A percentile compares a stretch with the other conserved stretches of the same genome.
Conservation (phyloP, 2,329 filamentous ascomycete species). For the Zymoseptoria tritici region DNA sequence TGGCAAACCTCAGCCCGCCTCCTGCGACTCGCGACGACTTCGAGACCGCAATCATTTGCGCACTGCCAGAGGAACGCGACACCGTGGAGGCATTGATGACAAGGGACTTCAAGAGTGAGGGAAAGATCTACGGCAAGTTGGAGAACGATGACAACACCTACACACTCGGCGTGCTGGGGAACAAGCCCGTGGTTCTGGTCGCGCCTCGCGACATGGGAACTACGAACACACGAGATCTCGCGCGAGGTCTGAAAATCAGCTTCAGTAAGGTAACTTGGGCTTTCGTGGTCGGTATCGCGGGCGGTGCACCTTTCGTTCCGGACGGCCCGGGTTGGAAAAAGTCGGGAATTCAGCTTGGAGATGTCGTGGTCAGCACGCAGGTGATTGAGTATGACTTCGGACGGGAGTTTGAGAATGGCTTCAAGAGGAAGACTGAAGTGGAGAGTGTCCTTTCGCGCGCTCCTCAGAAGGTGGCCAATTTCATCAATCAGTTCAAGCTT, state of each 20-base stretch:
- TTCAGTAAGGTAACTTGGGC: neutral
- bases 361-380: neutral
- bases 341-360: neutral
- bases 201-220: neutral
- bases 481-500: no score
- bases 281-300: neutral
- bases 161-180: neutral
- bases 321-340: neutral
- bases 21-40: neutral
- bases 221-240: neutral
- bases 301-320: neutral
- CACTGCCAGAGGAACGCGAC: neutral
- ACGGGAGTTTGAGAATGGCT: neutral
- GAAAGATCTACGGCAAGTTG: neutral
- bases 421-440: neutral
- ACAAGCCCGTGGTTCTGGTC: neutral
- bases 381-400: neutral
- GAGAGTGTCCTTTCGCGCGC: neutral
- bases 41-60: neutral
- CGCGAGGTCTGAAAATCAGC: neutral
- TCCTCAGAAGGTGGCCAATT: neutral
- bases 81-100: neutral
- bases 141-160: neutral
- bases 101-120: neutral
- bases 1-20: neutral